Percentiles rank a stretch among this genome's conserved stretches.
Evolutionary conservation across 2,329 filamentous ascomycete species (phyloP).

Genomic region (Chalaropsis thielavioides): DNA sequence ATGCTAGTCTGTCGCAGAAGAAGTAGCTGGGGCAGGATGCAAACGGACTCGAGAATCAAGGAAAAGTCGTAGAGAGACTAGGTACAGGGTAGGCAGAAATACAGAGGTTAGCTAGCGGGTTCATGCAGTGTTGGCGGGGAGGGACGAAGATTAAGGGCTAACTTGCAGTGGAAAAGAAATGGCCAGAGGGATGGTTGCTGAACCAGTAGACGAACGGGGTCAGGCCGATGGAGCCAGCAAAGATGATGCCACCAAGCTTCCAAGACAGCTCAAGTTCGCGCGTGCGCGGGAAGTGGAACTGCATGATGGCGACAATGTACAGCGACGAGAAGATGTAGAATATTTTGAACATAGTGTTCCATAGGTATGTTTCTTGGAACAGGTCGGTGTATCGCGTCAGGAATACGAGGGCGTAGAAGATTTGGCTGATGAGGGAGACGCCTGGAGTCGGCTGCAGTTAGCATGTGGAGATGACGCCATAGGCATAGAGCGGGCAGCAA

Average conservation of each 20-base stretch:
- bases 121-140: no score
- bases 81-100: no score
- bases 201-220: slow-evolving; percentile 46
- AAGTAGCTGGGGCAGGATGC: slow-evolving; percentile 78
- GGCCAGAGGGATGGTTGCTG: background rate
- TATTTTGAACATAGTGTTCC: slow-evolving; percentile 75
- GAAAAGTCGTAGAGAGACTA: slow-evolving; percentile 80
- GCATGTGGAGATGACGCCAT: background rate
- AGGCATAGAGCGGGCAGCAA: background rate
- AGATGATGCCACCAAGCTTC: slow-evolving; percentile 64
- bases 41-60: slow-evolving; percentile 80
- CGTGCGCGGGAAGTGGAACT: slow-evolving; percentile 72
- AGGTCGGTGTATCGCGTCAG: slow-evolving; percentile 75
- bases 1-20: slow-evolving; percentile 89
- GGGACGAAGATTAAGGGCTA: background rate
- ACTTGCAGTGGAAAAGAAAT: slow-evolving; percentile 35
- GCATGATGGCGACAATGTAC: slow-evolving; percentile 81
- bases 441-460: slow-evolving; percentile 36
- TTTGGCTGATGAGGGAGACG: slow-evolving; percentile 81
- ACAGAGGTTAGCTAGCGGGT: background rate
- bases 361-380: slow-evolving; percentile 42
- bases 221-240: slow-evolving; percentile 49
- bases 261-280: slow-evolving; percentile 83
- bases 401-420: slow-evolving; percentile 77
- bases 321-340: slow-evolving; percentile 75